Base-by-base conservation (phyloP, 306 rosid species). In the Quercus suber region DNA sequence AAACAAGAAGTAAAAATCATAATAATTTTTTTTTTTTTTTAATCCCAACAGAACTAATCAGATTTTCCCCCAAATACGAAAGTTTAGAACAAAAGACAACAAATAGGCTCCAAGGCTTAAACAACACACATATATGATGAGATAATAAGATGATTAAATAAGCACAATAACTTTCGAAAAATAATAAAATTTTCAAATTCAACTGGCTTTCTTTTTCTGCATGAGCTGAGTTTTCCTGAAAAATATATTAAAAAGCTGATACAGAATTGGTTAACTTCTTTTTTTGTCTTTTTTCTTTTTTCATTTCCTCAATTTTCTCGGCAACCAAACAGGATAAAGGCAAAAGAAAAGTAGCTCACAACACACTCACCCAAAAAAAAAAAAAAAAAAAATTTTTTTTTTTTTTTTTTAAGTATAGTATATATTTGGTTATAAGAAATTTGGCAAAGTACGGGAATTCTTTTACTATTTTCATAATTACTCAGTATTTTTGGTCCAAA, bases 191-290 rank as follows among this genome's bases (percentile, higher is more conserved):
- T 35, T 3, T 8, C 57, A 74, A 57, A 55, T 64, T 43, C 79
- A 85, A 75, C 79, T 35, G 43, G 43, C 15, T 64, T 25, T 25
- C 12, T 28, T 27, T 27, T 72, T 60, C 78, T 76, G 71, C 82
- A 84, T 1, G 80, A 33, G 52, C 63, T 27, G 17, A 77, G 71
- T 4, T 33, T 67, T 65, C 45, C 13, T 6, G 45, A 18, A 30
- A 65, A 31, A 41, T 8, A 41, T 41, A 6, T 65, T 3, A 31
- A 45, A 30, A 65, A 65, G 12, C 35, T 17, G 1, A 7, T 7
- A 31, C 71, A 65, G 71, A 8, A 65, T 31, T 33, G 33, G 71
- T 31, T 17, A 17, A 6, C 13, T 31, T 23, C 61, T 55, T 73
- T 61, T 57, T 23, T 57, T 49, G n/a, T 5, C 11, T 79, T 60